These are phyloP conservation scores for Pseudophaeomoniella oleicola DNA, from an alignment of 2,329 filamentous ascomycete species.

Conservation along the genomic window DNA sequence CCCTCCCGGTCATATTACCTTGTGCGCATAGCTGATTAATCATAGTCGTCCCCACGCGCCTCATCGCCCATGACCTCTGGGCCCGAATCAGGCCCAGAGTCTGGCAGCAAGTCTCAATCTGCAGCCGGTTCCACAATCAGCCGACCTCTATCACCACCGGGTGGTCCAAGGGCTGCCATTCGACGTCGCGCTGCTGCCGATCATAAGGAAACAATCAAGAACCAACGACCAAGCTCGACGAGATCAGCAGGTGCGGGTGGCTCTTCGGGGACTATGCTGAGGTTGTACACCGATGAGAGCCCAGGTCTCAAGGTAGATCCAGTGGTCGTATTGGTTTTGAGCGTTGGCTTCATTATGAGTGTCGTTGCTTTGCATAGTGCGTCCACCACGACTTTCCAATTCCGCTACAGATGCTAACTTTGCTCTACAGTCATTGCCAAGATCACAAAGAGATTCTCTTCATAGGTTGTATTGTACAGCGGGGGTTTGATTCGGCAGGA, in stretches of 20 bases:
- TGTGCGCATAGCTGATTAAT: no score
- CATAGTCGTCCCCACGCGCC: constrained; percentile 24
- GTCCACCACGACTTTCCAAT: constrained; percentile 20
- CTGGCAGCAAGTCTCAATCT: constrained; percentile 44
- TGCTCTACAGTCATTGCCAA: constrained; percentile 69
- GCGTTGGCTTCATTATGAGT: constrained; percentile 96
- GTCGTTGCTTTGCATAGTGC: constrained; percentile 94
- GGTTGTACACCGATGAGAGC: constrained; percentile 96
- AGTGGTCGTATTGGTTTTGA: constrained; percentile 90
- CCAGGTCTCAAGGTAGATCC: constrained; percentile 96
- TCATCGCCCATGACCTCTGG: constrained; percentile 29
- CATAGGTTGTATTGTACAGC: background rate
- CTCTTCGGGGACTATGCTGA: constrained; percentile 96
- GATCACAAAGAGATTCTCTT: constrained; percentile 72
- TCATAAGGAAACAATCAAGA: constrained; percentile 93
- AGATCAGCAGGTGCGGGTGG: constrained; percentile 87
- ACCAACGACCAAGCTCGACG: constrained; percentile 82
- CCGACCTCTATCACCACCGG: constrained; percentile 76
- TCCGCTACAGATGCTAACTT: background rate
- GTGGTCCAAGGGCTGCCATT: constrained; percentile 89
- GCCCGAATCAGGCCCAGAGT: constrained; percentile 28
- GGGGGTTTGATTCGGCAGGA: no score
- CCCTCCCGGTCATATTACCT: no score
- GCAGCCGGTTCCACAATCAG: constrained; percentile 44
- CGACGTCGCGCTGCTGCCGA: constrained; percentile 89